These are phyloP conservation scores for Pseudonectria foliicola DNA, from an alignment of 2,329 filamentous ascomycete genomes.

Conservation along the genomic window DNA sequence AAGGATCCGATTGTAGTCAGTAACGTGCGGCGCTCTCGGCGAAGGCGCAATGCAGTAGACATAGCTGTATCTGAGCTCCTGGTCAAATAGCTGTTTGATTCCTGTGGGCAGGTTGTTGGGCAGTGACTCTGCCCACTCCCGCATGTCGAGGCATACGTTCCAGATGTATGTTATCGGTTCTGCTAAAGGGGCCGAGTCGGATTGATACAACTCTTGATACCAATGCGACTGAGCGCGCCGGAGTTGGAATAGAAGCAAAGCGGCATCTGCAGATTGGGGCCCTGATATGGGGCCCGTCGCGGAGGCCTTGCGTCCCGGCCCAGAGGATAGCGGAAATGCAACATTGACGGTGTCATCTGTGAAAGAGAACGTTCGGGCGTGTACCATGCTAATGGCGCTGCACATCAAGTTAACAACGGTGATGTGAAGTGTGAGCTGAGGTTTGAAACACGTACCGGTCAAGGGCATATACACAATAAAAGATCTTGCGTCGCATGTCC, in stretches of 20 bases:
- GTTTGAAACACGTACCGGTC: constrained; percentile 59
- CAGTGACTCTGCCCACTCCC: constrained; percentile 73
- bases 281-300: constrained; percentile 35
- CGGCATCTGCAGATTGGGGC: constrained; percentile 56
- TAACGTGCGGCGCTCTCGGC: constrained; percentile 62
- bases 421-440: background rate
- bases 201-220: constrained; percentile 85
- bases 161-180: constrained; percentile 67
- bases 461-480: constrained; percentile 83
- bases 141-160: constrained; percentile 69
- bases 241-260: constrained; percentile 72
- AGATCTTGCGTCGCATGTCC: constrained; percentile 74
- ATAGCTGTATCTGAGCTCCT: constrained; percentile 86
- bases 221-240: constrained; percentile 81
- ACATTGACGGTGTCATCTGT: constrained; percentile 84
- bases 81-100: constrained; percentile 71
- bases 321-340: constrained; percentile 56
- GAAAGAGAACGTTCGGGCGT: constrained; percentile 85
- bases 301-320: constrained; percentile 35
- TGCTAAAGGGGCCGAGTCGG: constrained; percentile 58
- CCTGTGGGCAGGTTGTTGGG: constrained; percentile 56
- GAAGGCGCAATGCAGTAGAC: constrained; percentile 84
- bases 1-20: constrained; percentile 68
- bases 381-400: constrained; percentile 81
- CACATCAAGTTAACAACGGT: background rate